These are phyloP conservation scores for Plantago coronopus DNA, from an alignment of 305 asterid species.

Conservation along the genomic window DNA sequence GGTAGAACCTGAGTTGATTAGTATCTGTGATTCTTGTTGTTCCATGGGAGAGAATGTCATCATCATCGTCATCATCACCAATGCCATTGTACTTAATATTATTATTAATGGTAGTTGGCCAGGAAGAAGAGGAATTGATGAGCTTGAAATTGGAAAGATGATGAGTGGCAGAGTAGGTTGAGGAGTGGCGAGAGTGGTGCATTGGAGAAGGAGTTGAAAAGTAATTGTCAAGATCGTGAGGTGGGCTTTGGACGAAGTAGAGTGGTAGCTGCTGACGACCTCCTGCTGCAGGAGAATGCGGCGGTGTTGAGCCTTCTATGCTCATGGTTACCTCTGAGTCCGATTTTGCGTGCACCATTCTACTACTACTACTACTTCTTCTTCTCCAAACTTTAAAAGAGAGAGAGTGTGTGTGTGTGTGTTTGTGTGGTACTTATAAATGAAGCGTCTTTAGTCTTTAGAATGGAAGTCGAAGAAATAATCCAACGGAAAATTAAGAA, in stretches of 20 bases:
- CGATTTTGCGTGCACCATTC: slow-evolving; percentile 77
- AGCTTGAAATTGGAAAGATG: slow-evolving; percentile 78
- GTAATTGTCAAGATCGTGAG: slow-evolving; percentile 68
- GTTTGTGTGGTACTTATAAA: too few species aligned
- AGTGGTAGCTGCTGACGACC: slow-evolving; percentile 37
- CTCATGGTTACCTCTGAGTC: slow-evolving; percentile 77
- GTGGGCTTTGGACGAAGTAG: slow-evolving; percentile 91
- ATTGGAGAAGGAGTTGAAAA: slow-evolving; percentile 77
- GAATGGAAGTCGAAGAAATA: too few species aligned
- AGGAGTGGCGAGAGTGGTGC: slow-evolving; percentile 71
- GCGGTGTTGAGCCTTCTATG: slow-evolving; percentile 69
- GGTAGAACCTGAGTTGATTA: slow-evolving; percentile 47
- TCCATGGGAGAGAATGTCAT: slow-evolving; percentile 27
- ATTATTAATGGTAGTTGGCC: slow-evolving; percentile 39
- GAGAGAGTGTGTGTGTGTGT: too few species aligned
- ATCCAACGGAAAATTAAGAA: too few species aligned
- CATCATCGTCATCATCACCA: slow-evolving; percentile 36
- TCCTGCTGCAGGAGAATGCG: slow-evolving; percentile 78
- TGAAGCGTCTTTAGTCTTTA: too few species aligned
- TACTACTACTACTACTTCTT: too few species aligned
- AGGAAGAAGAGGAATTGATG: too few species aligned
- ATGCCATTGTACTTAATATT: slow-evolving; percentile 35
- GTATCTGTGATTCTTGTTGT: not conserved
- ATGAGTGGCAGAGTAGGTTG: slow-evolving; percentile 87
- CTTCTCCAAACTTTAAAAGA: too few species aligned